Base-by-base conservation (phyloP, 805 yeast species). In the Lachancea fermentati region DNA sequence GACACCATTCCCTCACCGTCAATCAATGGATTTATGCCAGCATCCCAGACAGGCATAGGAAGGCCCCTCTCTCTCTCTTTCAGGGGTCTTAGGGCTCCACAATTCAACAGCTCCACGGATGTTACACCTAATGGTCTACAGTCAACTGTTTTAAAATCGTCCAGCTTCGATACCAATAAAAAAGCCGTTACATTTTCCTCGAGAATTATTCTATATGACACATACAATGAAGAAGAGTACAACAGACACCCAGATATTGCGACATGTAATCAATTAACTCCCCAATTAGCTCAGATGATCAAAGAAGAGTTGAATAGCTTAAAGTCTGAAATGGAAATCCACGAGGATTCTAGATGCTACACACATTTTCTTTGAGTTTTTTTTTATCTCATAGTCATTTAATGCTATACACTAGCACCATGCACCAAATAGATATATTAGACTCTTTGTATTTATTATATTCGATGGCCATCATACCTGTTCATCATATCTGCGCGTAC, bases 191-290 rank as follows among this genome's bases (percentile, higher is more conserved):
- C 76, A 36, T 91, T 91, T 63, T 83, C 95, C 4, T 80, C 94
- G 1, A 71, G 87, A 50, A 85, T 93, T 42, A 74, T 85, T 5
- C 73, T 93, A 32, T 91, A 80, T 62, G 94, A 87, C 45, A 91
- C 96, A 0, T 87, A 83, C 60, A 75, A 81, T 43, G 79, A 80
- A 28, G 79, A 75, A 14, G 96, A 85, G 49, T 91, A 91, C 61
- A 97, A 91, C 61, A 78, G 98, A 53, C 87, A 81, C 48, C 96
- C 97, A 0, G 97, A 88, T 47, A 70, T 80, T 19, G 95, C 95
- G 3, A 88, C 97, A 2, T 91, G 97, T 65, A 87, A 89, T 62
- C 87, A 82, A 57, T 69, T 88, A 59, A 88, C 96, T 1, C 96
- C 97, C 4, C 70, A 73, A 42, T 65, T 88, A 57, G 96, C 97